Base-by-base conservation (phyloP, 345 rosid genomes). In the Camelina sativa region DNA sequence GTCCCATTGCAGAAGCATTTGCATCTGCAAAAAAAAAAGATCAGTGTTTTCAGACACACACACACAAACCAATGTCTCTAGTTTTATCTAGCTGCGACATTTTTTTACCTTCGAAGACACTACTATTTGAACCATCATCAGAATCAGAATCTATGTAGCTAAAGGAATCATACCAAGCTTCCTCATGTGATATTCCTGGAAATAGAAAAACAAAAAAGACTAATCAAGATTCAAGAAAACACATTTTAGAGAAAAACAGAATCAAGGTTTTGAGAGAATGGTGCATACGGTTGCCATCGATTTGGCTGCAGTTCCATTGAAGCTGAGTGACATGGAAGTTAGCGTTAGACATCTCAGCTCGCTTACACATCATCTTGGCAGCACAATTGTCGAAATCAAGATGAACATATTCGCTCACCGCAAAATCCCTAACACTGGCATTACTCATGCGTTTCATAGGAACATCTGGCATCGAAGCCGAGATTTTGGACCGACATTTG, bases 111-210 rank as follows among this genome's bases (percentile, higher is more conserved):
- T 87, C 90, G 16, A 73, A 84, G 35, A 88, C 83, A 56, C 93
- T 87, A 67, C 87, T 81, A 58, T 68, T 77, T 79, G 79, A 88
- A 44, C 88, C 97, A 44, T 91, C 93, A 53, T 91, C 97, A 22
- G 93, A 88, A 41, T 88, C 96, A 58, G 97, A 88, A 5, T 91
- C 97, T 0, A 91, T 82, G 62, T 85, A 81, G 72, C 97, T 91
- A 60, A 89, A 84, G 0, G 96, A 85, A 55, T 91, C 96, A 47
- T 85, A 91, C 90, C 91, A 91, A 48, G 86, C 88, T 72, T 91
- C 97, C 63, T 91, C 97, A 48, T 85, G 86, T 75, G 87, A 84
- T 44, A 81, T 76, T 73, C 86, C 97, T 86, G 66, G 47, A 83
- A 30, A 76, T 10, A 10, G 12, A 59, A 70, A 41, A 73, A 38